Evolutionary conservation across 768 basidiomycete genomes (phyloP).

Genomic region (Exidia glandulosa): DNA sequence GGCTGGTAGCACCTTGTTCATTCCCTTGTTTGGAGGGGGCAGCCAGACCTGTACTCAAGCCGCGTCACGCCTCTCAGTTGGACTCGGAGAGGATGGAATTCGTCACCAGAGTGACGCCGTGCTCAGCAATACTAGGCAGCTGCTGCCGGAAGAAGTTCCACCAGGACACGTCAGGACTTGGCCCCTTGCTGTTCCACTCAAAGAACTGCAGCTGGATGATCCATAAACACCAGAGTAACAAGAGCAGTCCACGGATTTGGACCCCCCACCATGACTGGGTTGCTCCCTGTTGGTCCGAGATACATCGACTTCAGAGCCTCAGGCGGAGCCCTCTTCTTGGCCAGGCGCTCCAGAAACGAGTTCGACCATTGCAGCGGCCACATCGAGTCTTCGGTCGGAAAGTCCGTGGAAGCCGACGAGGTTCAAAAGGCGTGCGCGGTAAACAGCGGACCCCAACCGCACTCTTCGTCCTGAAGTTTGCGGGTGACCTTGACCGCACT

Average conservation of each 20-base stretch:
- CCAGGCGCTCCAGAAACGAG: not conserved
- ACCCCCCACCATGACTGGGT: constrained; percentile 55
- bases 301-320: not conserved
- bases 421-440: not conserved
- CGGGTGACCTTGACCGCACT: constrained; percentile 21
- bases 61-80: not conserved
- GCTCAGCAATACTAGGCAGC: constrained; percentile 45
- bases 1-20: constrained; percentile 34
- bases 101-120: constrained; percentile 53
- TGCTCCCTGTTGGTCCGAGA: constrained; percentile 14
- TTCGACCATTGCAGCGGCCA: not conserved
- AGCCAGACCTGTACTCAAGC: constrained; percentile 46
- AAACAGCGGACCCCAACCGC: not conserved
- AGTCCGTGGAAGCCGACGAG: not conserved
- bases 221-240: not conserved
- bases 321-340: not conserved
- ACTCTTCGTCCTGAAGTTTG: not conserved
- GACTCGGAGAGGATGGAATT: not conserved
- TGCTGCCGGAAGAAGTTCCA: constrained; percentile 67
- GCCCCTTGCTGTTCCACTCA: constrained; percentile 60
- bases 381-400: not conserved
- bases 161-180: constrained; percentile 36
- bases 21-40: constrained; percentile 76
- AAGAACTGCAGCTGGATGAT: constrained; percentile 62
- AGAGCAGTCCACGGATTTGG: not conserved